Conservation (phyloP, 345 rosid genomes). For the Eucalyptus grandis region DNA sequence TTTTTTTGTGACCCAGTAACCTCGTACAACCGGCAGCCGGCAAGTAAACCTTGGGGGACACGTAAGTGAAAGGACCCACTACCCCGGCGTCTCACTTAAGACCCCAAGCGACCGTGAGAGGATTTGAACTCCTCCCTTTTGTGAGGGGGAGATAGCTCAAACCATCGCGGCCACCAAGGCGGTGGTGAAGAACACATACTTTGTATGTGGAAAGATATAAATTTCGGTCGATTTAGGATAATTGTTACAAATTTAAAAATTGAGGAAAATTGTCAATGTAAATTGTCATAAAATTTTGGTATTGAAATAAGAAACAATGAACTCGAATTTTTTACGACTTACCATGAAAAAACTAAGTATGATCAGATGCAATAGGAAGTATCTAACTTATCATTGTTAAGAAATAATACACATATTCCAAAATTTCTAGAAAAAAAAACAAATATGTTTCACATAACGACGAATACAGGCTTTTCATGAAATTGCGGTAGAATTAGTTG, state of each 20-base stretch:
- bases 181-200: background rate
- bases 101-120: too few species aligned
- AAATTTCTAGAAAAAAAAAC: background rate
- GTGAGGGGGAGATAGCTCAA: too few species aligned
- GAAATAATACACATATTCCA: background rate
- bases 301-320: background rate
- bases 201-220: background rate
- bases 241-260: background rate
- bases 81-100: too few species aligned
- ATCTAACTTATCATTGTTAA: background rate
- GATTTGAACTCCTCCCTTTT: too few species aligned
- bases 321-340: background rate
- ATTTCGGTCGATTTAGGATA: background rate
- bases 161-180: too few species aligned
- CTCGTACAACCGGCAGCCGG: fast-evolving
- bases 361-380: background rate
- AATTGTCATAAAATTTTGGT: background rate
- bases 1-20: too few species aligned
- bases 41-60: too few species aligned
- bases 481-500: background rate
- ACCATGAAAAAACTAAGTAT: background rate
- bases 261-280: background rate
- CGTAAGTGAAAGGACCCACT: too few species aligned
- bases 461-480: background rate
- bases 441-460: background rate